These are phyloP conservation scores for Scheffersomyces illinoinensis DNA, from an alignment of 1,139 yeast species.

Conservation along the genomic window DNA sequence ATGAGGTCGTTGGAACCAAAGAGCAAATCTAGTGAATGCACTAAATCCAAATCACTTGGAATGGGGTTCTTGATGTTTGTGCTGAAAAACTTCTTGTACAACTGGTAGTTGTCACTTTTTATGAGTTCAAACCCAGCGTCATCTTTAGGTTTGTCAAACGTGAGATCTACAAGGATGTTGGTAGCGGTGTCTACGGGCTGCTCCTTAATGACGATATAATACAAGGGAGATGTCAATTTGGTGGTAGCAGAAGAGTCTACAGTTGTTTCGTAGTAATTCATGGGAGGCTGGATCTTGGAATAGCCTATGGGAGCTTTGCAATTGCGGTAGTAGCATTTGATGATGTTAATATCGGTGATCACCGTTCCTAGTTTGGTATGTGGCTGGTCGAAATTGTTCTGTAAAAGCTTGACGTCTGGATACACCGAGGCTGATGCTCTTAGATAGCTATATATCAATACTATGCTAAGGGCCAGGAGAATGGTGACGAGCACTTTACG, in stretches of 20 bases:
- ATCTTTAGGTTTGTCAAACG: conserved; percentile 3
- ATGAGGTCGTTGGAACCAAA: conserved; percentile 23
- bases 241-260: background rate
- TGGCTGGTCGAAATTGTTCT: background rate
- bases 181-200: conserved; percentile 11
- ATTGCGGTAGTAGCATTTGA: conserved; percentile 10
- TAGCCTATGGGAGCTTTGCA: conserved; percentile 14
- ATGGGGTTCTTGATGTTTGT: conserved; percentile 9
- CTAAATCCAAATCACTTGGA: conserved; percentile 12
- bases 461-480: background rate
- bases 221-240: conserved; percentile 1
- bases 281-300: conserved; percentile 12
- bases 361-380: conserved; percentile 1
- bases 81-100: conserved; percentile 7
- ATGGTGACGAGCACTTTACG: background rate
- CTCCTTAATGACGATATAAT: conserved; percentile 14
- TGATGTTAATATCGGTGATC: conserved; percentile 12
- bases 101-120: conserved; percentile 4
- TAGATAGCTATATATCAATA: background rate
- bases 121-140: conserved; percentile 3
- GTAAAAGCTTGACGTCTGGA: background rate
- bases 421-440: background rate
- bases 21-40: conserved; percentile 27
- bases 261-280: conserved; percentile 4
- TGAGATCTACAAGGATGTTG: conserved; percentile 14